Conservation (phyloP, 2,329 filamentous ascomycete genomes). For the Fusarium sp. region DNA sequence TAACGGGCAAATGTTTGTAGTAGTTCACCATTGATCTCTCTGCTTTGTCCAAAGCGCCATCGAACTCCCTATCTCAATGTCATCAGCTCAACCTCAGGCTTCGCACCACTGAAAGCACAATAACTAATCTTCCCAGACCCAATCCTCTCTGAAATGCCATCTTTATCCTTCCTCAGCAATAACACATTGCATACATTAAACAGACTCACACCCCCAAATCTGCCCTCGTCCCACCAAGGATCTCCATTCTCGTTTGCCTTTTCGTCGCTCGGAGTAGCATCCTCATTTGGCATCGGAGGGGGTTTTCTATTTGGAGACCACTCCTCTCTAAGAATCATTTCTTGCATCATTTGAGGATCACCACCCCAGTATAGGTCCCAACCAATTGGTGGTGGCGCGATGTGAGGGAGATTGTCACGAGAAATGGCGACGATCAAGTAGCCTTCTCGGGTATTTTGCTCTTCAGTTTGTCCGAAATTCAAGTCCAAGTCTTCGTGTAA, state of each 20-base stretch:
- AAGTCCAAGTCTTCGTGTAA: not conserved
- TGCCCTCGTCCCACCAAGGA: constrained; percentile 15
- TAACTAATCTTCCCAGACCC: constrained; percentile 13
- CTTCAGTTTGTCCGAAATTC: fast-evolving
- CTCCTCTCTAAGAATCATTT: constrained; percentile 5
- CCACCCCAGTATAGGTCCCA: constrained; percentile 22
- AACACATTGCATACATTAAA: constrained; percentile 24
- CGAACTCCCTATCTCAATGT: not conserved
- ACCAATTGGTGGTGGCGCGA: constrained; percentile 3
- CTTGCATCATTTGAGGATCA: constrained; percentile 8
- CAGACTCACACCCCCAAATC: not conserved
- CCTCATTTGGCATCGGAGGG: not conserved
- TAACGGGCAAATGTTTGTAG: too few relatives aligned
- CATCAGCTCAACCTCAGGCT: constrained; percentile 10
- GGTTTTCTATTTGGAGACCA: not conserved
- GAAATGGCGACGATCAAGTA: constrained; percentile 17
- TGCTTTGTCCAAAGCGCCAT: not conserved
- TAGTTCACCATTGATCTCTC: not conserved
- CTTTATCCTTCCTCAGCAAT: not conserved
- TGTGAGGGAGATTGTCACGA: constrained; percentile 3
- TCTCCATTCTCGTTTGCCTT: constrained; percentile 21
- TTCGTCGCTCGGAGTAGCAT: not conserved
- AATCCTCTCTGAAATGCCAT: constrained; percentile 6
- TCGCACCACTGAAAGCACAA: constrained; percentile 6
- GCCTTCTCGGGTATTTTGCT: not conserved